These are phyloP conservation scores for Collybiopsis confluens DNA, from an alignment of 768 basidiomycete species.

Conservation along the genomic window DNA sequence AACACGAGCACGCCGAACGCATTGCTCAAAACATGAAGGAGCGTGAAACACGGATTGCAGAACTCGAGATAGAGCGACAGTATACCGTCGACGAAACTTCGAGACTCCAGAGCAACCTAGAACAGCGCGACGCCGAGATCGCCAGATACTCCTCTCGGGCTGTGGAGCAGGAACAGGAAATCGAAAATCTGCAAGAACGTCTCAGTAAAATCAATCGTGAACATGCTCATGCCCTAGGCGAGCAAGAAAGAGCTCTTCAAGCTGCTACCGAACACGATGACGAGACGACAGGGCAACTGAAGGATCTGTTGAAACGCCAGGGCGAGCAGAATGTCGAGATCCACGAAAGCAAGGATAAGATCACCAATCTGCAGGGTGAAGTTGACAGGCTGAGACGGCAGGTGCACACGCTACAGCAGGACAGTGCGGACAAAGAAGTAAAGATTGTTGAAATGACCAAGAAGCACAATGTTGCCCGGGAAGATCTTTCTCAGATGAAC, in stretches of 20 bases:
- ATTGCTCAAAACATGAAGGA: constrained; percentile 48
- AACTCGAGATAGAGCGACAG: constrained; percentile 52
- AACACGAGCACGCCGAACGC: constrained; percentile 46
- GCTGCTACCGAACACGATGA: constrained; percentile 44
- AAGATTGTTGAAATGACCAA: constrained; percentile 71
- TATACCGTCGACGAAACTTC: constrained; percentile 47
- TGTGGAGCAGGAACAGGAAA: constrained; percentile 45
- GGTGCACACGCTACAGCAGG: constrained; percentile 68
- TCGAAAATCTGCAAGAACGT: constrained; percentile 51
- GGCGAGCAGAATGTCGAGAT: constrained; percentile 53
- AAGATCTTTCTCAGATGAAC: constrained; percentile 80
- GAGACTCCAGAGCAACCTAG: constrained; percentile 56
- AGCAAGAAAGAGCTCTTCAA: constrained; percentile 42
- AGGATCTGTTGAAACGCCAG: constrained; percentile 47
- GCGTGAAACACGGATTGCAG: constrained; percentile 45
- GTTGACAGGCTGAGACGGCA: constrained; percentile 56
- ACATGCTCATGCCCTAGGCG: constrained; percentile 43
- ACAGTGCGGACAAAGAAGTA: constrained; percentile 82
- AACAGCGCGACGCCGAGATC: constrained; percentile 54
- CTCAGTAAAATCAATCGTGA: constrained; percentile 52
- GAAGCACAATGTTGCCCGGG: constrained; percentile 60
- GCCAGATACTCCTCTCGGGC: constrained; percentile 42
- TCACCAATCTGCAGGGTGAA: constrained; percentile 21
- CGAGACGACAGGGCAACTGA: constrained; percentile 42
- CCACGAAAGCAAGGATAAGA: constrained; percentile 43